Base-by-base conservation (phyloP, 176 grass and related monocot species). In the Aegilops tauschii region DNA sequence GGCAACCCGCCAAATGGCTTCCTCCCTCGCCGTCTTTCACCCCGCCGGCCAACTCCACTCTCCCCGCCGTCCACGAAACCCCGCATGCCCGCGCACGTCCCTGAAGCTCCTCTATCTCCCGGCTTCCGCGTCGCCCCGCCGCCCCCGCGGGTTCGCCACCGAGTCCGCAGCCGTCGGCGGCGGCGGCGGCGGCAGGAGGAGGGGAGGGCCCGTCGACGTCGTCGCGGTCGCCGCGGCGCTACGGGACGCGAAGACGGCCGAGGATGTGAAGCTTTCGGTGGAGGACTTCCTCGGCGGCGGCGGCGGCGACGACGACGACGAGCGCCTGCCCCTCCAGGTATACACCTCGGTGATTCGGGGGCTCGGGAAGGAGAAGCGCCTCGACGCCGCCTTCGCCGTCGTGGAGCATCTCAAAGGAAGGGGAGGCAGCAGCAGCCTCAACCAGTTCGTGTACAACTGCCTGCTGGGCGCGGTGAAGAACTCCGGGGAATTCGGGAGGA, bases 381-480 rank as follows among this genome's bases (percentile, higher is more conserved):
- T 94, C 64, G 92, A 96, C 28, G 92, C 93, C 12, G 84, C 93
- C 50, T 94, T 96, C 68, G 90, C 90, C 10, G 29, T 96, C 86
- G 78, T 98, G 5, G 88, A 96, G 77, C 90, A 93, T 56, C 86
- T 98, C 39, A 98, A 96, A 45, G 40, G 86, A 32, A 80, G 88
- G 12, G 87, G 85, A 10, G 77, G n/a, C 47, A 1, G 64, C 44
- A 29, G 32, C 65, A 5, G 64, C 62, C 72, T 89, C 18, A 96
- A 96, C 75, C 86, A 88, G 71, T 91, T 96, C 56, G 90, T 98
- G 20, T 98, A 96, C 86, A 98, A 98, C 64, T 96, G 86, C 88
- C 62, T 96, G 21, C 84, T 96, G 3, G 88, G 92, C 31, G 93
- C 93, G 7, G 82, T 96, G 23, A 98, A 94, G 87, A 84, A 80